Evolutionary conservation across 345 rosid species (phyloP).

Genomic region (Triadica sebifera): DNA sequence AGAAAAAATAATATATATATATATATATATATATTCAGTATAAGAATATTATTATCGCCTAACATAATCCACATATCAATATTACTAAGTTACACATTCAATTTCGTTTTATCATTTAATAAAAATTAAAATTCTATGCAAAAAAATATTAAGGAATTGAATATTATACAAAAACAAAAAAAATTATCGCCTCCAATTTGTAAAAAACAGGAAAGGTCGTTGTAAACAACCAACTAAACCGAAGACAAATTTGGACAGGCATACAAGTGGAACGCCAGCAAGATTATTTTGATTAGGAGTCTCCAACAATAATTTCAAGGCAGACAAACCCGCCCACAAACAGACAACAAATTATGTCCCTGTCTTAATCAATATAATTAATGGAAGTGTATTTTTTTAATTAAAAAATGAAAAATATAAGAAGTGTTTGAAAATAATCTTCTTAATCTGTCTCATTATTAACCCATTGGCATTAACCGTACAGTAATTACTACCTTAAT

Average conservation of each 20-base stretch:
- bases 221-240: slow-evolving; percentile 6
- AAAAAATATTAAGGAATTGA: too few relatives aligned
- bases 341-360: slow-evolving; percentile 7
- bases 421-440: too few relatives aligned
- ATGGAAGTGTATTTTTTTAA: not conserved
- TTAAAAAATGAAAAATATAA: too few relatives aligned
- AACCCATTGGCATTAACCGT: not conserved
- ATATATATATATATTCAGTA: too few relatives aligned
- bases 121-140: too few relatives aligned
- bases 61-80: too few relatives aligned
- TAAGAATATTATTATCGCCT: too few relatives aligned
- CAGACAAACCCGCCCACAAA: slow-evolving; percentile 1
- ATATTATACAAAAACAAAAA: too few relatives aligned
- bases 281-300: not conserved
- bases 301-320: slow-evolving; percentile 29
- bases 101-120: too few relatives aligned
- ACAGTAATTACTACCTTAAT: slow-evolving; percentile 2
- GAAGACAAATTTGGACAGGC: slow-evolving; percentile 17
- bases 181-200: not conserved
- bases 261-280: slow-evolving; percentile 29
- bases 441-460: too few relatives aligned
- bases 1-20: too few relatives aligned
- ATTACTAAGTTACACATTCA: too few relatives aligned
- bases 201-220: not conserved
- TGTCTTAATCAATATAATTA: slow-evolving; percentile 1